Conservation (phyloP, 2,329 filamentous ascomycete genomes). For the Cercospora zeina region DNA sequence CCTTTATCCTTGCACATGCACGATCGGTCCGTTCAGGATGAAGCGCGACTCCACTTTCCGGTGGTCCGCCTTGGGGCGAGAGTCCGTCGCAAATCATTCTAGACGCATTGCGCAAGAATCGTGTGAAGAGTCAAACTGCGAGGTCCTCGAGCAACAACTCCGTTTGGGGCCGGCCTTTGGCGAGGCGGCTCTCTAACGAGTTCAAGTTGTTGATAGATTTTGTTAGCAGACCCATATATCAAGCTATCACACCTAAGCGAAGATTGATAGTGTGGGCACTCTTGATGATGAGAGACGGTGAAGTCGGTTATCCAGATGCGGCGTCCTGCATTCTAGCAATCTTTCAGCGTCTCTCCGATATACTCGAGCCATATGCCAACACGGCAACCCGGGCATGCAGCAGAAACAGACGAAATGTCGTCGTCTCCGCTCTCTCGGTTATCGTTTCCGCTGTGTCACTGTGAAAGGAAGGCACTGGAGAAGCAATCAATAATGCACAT, state of each 20-base stretch:
- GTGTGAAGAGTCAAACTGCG: background rate
- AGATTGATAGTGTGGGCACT: background rate
- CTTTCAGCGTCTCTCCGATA: background rate
- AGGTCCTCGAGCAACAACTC: background rate
- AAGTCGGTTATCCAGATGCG: background rate
- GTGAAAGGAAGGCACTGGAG: background rate
- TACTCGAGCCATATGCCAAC: background rate
- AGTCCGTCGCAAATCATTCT: background rate
- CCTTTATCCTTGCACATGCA: background rate
- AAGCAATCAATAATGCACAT: background rate
- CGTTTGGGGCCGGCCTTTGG: background rate
- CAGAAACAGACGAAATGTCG: background rate
- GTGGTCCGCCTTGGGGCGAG: background rate
- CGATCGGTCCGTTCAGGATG: background rate
- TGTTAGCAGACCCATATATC: background rate
- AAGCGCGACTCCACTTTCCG: conserved; percentile 11
- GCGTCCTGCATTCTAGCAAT: background rate
- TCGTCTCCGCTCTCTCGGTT: background rate
- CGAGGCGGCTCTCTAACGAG: background rate
- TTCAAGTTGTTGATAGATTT: background rate
- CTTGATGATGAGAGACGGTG: background rate
- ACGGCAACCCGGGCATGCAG: background rate
- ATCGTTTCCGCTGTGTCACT: background rate
- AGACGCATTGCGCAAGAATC: background rate
- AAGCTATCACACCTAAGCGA: background rate